Evolutionary conservation across 306 rosid genomes (phyloP).

Genomic region (Rosa rugosa): DNA sequence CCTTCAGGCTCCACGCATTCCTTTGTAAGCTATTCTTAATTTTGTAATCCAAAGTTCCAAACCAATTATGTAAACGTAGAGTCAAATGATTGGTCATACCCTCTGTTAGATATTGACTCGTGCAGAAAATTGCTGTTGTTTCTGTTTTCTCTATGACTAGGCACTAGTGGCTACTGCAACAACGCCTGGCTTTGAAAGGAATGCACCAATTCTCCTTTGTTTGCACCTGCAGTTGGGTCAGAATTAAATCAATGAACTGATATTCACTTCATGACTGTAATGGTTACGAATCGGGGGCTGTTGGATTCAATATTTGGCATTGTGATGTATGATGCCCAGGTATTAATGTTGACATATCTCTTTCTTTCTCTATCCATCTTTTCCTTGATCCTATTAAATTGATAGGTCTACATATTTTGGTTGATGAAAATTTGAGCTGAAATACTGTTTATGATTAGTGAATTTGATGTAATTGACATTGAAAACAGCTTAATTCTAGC

Average conservation of each 20-base stretch:
- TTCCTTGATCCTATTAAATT: background rate
- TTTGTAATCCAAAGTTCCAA: background rate
- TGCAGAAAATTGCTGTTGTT: slow-evolving; percentile 22
- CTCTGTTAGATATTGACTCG: slow-evolving; percentile 20
- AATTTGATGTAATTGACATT: background rate
- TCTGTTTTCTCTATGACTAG: slow-evolving; percentile 43
- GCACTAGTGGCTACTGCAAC: slow-evolving; percentile 85
- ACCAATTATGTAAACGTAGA: background rate
- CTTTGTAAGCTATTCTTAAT: too few relatives aligned
- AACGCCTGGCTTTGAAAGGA: slow-evolving; percentile 81
- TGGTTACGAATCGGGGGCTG: slow-evolving; percentile 55
- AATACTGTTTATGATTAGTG: background rate
- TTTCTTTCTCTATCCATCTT: background rate
- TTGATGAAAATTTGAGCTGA: background rate
- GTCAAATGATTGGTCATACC: background rate
- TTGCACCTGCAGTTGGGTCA: too few relatives aligned
- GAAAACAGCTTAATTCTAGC: background rate
- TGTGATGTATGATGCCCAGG: slow-evolving; percentile 97
- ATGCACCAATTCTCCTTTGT: slow-evolving; percentile 12
- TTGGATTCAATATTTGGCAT: slow-evolving; percentile 89
- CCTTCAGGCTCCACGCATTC: too few relatives aligned
- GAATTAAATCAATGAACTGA: background rate
- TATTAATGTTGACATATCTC: slow-evolving; percentile 13
- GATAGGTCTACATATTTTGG: background rate
- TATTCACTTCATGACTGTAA: background rate